Evolutionary conservation across 768 basidiomycete genomes (phyloP).

Genomic region (Lactarius pseudohatsudake): DNA sequence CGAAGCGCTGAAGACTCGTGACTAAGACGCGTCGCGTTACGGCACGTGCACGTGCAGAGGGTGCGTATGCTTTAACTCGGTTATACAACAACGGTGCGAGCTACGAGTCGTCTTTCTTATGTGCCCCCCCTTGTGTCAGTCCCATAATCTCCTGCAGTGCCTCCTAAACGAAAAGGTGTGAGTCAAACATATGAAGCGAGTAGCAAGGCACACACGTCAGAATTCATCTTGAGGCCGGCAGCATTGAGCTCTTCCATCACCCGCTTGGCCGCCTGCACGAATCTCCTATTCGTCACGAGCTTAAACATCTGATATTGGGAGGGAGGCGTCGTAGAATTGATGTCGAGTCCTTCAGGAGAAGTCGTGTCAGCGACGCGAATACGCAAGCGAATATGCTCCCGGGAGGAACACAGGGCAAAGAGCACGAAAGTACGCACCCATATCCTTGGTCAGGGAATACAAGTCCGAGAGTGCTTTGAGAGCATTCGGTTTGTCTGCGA

Average conservation of each 20-base stretch:
- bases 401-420: background rate
- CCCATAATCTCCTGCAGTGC: slow-evolving; percentile 46
- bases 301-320: slow-evolving; percentile 55
- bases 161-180: slow-evolving; percentile 40
- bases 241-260: slow-evolving; percentile 53
- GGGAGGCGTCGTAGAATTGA: slow-evolving; percentile 44
- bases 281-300: slow-evolving; percentile 52
- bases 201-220: slow-evolving; percentile 46
- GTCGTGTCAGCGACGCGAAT: background rate
- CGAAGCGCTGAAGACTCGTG: background rate
- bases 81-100: background rate
- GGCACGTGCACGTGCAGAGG: background rate
- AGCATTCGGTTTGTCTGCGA: slow-evolving; percentile 51
- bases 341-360: slow-evolving; percentile 46
- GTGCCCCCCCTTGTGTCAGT: slow-evolving; percentile 30
- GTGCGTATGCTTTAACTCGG: background rate
- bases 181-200: background rate
- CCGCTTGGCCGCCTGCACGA: slow-evolving; percentile 47
- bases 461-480: slow-evolving; percentile 49
- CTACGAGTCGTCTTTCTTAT: slow-evolving; percentile 21
- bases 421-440: slow-evolving; percentile 39
- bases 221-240: slow-evolving; percentile 58
- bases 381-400: background rate
- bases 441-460: slow-evolving; percentile 45
- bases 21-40: slow-evolving; percentile 3